Evolutionary conservation across 306 rosid species (phyloP).

Genomic region (Cicer pinnatifidum): DNA sequence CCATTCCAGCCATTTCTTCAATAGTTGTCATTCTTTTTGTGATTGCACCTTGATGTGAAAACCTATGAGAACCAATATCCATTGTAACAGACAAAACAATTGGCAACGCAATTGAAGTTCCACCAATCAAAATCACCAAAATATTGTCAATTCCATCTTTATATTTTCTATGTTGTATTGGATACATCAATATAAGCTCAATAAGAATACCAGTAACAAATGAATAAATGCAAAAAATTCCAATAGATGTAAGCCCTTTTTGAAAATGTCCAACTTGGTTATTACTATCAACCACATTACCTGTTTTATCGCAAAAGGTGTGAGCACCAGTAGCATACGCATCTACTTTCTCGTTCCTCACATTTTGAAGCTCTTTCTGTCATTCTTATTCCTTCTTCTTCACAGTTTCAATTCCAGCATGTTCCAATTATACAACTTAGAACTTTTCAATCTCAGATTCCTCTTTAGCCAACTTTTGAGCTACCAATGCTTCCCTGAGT

Average conservation of each 20-base stretch:
- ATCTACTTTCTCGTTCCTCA: constrained; percentile 52
- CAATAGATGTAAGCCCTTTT: constrained; percentile 91
- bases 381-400: too few relatives aligned
- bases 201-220: constrained; percentile 69
- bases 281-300: constrained; percentile 91
- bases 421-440: too few relatives aligned
- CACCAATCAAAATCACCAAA: constrained; percentile 90
- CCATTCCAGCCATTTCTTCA: constrained; percentile 99
- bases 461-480: too few relatives aligned
- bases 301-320: constrained; percentile 92
- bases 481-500: too few relatives aligned
- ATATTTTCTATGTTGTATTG: constrained; percentile 76
- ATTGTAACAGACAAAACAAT: constrained; percentile 95
- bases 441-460: too few relatives aligned
- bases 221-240: constrained; percentile 91
- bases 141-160: constrained; percentile 89
- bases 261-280: constrained; percentile 97
- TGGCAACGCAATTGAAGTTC: constrained; percentile 98
- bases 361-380: too few relatives aligned
- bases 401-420: too few relatives aligned
- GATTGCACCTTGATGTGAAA: constrained; percentile 91
- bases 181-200: constrained; percentile 86
- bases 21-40: constrained; percentile 94
- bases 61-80: constrained; percentile 98
- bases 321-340: constrained; percentile 94